Conservation (phyloP, 2,329 filamentous ascomycete species). For the Epichloe scottii region DNA sequence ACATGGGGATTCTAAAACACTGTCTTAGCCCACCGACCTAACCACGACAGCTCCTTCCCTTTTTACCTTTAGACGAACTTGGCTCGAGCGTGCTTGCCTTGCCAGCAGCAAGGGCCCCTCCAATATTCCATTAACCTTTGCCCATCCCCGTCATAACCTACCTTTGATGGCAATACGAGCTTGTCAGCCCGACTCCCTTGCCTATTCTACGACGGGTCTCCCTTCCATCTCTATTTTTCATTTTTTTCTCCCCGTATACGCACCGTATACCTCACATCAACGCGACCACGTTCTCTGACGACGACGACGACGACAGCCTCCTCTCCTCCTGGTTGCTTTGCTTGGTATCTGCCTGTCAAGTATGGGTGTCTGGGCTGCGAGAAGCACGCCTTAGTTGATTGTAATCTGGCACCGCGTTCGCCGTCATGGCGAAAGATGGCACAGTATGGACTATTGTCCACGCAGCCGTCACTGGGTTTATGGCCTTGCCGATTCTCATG, state of each 20-base stretch:
- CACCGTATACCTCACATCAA: not conserved
- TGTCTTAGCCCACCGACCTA: constrained; percentile 2
- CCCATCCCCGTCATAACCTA: not conserved
- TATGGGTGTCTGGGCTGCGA: constrained; percentile 1
- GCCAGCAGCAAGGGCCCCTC: not conserved
- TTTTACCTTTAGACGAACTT: constrained; percentile 2
- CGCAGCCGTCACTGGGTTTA: constrained; percentile 5
- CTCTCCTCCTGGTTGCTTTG: not conserved
- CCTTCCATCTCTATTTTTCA: not conserved
- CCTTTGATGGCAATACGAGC: not conserved
- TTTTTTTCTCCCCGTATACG: not conserved
- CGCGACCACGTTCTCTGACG: not conserved
- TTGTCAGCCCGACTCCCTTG: not conserved
- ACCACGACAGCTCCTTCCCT: not conserved
- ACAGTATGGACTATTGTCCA: constrained; percentile 7
- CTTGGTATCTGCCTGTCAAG: constrained; percentile 1
- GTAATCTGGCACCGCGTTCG: not conserved
- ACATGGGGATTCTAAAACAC: not conserved
- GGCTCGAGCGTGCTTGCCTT: constrained; percentile 4
- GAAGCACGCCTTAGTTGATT: not conserved
- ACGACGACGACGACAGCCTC: not conserved
- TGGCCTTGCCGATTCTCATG: constrained; percentile 4
- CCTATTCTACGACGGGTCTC: not conserved
- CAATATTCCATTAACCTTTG: not conserved
- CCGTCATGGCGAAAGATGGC: constrained; percentile 2